phyloP scores from a whole-genome alignment of 345 rosid species.

The Gossypium bickii region DNA sequence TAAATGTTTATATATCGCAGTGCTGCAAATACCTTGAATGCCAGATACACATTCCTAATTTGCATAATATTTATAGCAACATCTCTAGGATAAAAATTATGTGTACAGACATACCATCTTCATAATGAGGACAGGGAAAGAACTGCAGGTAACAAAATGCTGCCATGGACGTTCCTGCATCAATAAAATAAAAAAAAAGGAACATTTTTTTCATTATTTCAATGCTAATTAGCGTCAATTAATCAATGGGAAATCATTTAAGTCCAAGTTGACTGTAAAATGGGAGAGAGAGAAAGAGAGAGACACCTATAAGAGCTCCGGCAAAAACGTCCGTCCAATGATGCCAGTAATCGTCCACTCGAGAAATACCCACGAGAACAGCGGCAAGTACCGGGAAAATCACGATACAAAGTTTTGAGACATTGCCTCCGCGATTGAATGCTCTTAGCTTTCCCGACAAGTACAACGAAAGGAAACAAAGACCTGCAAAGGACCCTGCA shows the following conservation, averaged over 20 bases:
- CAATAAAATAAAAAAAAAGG: not conserved
- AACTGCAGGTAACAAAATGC: constrained; percentile 54
- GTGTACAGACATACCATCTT: constrained; percentile 27
- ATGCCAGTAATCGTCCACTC: constrained; percentile 69
- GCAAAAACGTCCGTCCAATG: constrained; percentile 71
- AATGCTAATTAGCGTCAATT: not conserved
- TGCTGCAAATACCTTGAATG: not conserved
- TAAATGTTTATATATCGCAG: not conserved
- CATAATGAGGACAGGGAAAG: constrained; percentile 45
- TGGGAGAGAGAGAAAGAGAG: too few species aligned
- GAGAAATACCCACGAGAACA: constrained; percentile 44
- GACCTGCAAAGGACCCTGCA: constrained; percentile 74
- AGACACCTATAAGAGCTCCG: constrained; percentile 54
- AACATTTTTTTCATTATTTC: not conserved
- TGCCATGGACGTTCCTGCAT: constrained; percentile 34
- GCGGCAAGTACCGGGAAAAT: constrained; percentile 50
- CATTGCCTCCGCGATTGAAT: constrained; percentile 50
- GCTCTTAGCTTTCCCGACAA: constrained; percentile 58
- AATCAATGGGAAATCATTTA: not conserved
- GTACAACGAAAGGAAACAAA: constrained; percentile 55
- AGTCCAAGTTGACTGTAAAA: not conserved
- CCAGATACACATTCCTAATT: not conserved
- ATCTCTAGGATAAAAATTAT: not conserved
- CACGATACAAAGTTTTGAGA: constrained; percentile 50
- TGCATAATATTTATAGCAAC: not conserved